These are phyloP conservation scores for Epithele typhae DNA, from an alignment of 768 basidiomycete species.

Conservation along the genomic window DNA sequence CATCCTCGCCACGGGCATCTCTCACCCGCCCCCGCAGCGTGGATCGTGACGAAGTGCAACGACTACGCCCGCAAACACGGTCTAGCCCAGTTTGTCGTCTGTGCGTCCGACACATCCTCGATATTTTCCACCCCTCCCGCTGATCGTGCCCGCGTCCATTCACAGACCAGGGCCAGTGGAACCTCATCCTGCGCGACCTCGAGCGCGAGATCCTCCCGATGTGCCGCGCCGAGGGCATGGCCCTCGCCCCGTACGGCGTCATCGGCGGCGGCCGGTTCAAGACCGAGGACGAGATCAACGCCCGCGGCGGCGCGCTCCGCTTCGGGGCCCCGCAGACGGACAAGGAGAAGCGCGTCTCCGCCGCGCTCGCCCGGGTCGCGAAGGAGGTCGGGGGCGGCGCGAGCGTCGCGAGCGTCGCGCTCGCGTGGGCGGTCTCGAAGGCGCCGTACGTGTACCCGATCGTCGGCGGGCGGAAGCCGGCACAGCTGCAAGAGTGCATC, in stretches of 20 bases:
- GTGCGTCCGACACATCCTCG: background rate
- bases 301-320: constrained; percentile 8
- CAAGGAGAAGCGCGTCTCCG: constrained; percentile 28
- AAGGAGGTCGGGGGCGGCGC: constrained; percentile 35
- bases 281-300: no score
- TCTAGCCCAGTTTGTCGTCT: constrained; percentile 19
- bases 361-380: constrained; percentile 45
- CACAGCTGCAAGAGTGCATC: constrained; percentile 42
- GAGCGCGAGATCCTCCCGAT: constrained; percentile 40
- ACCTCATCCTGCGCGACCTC: constrained; percentile 29
- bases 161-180: constrained; percentile 36
- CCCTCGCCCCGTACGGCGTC: constrained; percentile 16
- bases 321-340: constrained; percentile 29
- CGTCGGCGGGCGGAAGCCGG: constrained; percentile 14
- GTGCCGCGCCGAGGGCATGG: constrained; percentile 22
- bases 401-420: background rate
- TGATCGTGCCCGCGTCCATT: constrained; percentile 18
- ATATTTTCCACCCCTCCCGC: background rate
- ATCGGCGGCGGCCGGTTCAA: constrained; percentile 5
- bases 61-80: constrained; percentile 36
- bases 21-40: constrained; percentile 24
- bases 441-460: constrained; percentile 4
- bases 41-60: constrained; percentile 34
- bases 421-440: constrained; percentile 19
- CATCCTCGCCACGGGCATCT: background rate